Percentiles rank a stretch among this genome's conserved stretches.
phyloP scores from a whole-genome alignment of 371 early-diverging fungal genomes.

The Actinomortierella wolfii region DNA sequence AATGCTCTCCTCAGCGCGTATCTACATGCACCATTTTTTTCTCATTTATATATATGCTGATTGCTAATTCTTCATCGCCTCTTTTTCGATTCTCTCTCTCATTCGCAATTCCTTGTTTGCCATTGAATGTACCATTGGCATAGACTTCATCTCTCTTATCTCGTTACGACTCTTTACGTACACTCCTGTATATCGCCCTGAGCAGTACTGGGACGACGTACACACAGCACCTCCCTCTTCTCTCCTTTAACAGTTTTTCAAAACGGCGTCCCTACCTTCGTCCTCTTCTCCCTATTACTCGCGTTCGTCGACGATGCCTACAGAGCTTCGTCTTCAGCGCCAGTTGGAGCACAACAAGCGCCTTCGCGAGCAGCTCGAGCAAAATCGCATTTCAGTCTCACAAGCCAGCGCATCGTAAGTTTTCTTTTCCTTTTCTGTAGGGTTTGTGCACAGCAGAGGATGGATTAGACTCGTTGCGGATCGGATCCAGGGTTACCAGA shows the following conservation, averaged over 20 bases:
- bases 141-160: neutral
- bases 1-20: too few species aligned
- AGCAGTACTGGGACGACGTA: neutral
- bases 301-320: constrained; percentile 17
- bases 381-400: constrained; percentile 40
- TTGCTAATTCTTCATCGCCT: neutral
- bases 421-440: neutral
- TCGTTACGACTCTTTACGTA: neutral
- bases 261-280: neutral
- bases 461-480: too few species aligned
- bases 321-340: constrained; percentile 41
- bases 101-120: neutral
- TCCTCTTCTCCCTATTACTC: neutral
- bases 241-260: neutral
- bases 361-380: constrained; percentile 44
- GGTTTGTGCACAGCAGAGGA: too few species aligned
- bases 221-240: neutral
- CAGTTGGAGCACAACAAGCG: constrained; percentile 47
- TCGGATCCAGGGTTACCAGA: too few species aligned
- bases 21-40: too few species aligned
- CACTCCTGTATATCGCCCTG: neutral
- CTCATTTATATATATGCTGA: too few species aligned
- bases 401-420: constrained; percentile 41
- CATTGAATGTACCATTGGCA: neutral
- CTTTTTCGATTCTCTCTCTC: neutral